Base-by-base conservation (phyloP, 192 early-diverging fungal species). In the Mycoemilia scoparia region DNA sequence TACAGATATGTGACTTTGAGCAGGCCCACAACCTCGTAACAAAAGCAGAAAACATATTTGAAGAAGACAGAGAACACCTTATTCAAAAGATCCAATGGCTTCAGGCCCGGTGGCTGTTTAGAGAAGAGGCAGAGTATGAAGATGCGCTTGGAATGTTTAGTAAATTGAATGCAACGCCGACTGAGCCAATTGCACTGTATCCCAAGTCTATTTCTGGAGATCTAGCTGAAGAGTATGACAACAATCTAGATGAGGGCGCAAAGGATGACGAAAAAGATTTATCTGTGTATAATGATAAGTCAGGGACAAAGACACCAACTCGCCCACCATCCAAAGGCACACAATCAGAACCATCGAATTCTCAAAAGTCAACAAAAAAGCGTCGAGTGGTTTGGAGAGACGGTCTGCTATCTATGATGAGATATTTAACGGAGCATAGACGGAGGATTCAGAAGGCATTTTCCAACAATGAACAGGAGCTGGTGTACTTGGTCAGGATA, bases 361-460 rank as follows among this genome's bases (percentile, higher is more conserved):
- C 37, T 1, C 31, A 5, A n/a, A 32, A 27, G 4, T 1, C 26
- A 14, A 46, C 39, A 25, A 32, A 29, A 25, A 44, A 51, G 32
- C 54, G n/a, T n/a, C n/a, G 41, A 34, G 42, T 43, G 4, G 31
- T 49, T 3, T 57, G 54, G 49, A 51, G 54, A 12, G 57, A 66
- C 4, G 49, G 53, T 17, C 25, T 61, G 2, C 68, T 57, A 2
- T 67, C 72, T 16, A 47, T 96, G 24, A 79, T 89, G 59, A 73
- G 82, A 19, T 96, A 90, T 49, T 55, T 96, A 33, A 84, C 84
- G 5, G 79, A 82, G 33, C 82, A 85, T 34, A 76, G 90, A 1
- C 70, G 76, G 23, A 77, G 75, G 43, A 56, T 87, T 21, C 61
- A 73, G 15, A 71, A 72, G 34, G 49, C 62, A 4, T 35, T 74